Evolutionary conservation across 768 basidiomycete genomes (phyloP), one percentile per base, ranked within the genome.

Genomic region (Tephrocybe sp.): DNA sequence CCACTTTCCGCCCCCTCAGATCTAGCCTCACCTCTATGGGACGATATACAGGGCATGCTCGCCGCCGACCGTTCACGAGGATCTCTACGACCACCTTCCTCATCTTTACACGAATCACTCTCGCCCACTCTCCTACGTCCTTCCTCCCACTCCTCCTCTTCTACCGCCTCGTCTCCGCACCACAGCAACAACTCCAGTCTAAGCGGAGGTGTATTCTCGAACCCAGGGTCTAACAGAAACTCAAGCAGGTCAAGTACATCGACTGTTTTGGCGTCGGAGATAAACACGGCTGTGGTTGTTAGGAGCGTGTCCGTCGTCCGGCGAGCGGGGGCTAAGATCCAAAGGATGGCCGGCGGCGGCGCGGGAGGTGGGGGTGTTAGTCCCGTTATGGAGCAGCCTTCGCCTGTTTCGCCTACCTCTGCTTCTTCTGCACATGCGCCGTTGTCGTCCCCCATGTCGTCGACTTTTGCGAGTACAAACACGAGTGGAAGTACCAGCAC

Each of bases 271-370:
- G 68, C 60, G 19, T 56, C 63, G n/a, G 56, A 56, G 2, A 52
- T 66, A 15, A 60, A 70, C 12, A 70, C 68, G 8, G 70, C 79
- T 42, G 75, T 23, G 9, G 30, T 45, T 12, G 50, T 79, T 6
- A 64, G 74, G 42, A 69, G 68, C 45, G 77, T 72, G 8, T 75
- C 70, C 18, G 64, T 83, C 10, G 78, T 74, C 21, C 68, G 77
- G 48, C 68, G 76, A 43, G 73, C 78, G 11, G 70, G 76, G 9
- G 80, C 82, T n/a, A 78, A 76, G 37, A 71, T 82, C 5, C 27
- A 29, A 5, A 5, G 27, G 27, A 5, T 29, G n/a, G n/a, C n/a
- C n/a, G n/a, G n/a, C n/a, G n/a, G n/a, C 11, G 27, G 27, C 6
- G 27, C 27, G 27, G 27, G 27, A 11, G 27, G 27, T 11, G n/a